A percentile compares a stretch with the other conserved stretches of the same genome.
Evolutionary conservation across 2,329 filamentous ascomycete genomes (phyloP).

Genomic region (Arthrobotrys sphaeroides): DNA sequence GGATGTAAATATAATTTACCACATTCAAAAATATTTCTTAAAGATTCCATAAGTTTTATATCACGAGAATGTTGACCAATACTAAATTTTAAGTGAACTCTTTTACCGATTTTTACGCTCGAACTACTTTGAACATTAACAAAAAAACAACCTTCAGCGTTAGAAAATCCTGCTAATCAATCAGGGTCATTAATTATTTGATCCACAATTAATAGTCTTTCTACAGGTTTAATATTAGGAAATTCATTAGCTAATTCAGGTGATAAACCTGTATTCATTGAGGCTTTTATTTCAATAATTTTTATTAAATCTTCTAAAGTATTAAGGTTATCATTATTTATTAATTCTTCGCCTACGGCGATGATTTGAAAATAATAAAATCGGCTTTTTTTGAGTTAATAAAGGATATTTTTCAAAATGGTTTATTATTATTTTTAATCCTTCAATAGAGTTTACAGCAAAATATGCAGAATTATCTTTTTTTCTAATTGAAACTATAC

Average conservation of each 20-base stretch:
- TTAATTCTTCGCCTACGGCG: slow-evolving; percentile 25
- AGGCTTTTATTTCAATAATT: neutral
- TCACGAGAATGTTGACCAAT: slow-evolving; percentile 15
- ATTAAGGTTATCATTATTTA: neutral
- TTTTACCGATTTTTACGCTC: neutral
- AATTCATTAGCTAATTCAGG: neutral
- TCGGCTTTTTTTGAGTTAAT: neutral
- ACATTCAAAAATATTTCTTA: slow-evolving; percentile 13
- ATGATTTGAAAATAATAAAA: neutral
- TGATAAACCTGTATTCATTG: neutral
- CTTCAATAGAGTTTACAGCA: too few species aligned
- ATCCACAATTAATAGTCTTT: neutral
- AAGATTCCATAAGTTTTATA: slow-evolving; percentile 24
- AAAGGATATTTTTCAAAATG: slow-evolving; percentile 11
- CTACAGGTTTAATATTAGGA: slow-evolving; percentile 1
- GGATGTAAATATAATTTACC: slow-evolving; percentile 30
- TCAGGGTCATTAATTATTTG: slow-evolving; percentile 3
- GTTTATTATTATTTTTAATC: neutral
- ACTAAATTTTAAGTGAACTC: slow-evolving; percentile 23
- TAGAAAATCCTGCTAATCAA: slow-evolving; percentile 17
- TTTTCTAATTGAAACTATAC: neutral
- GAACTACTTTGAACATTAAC: slow-evolving; percentile 6
- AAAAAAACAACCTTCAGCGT: slow-evolving; percentile 1
- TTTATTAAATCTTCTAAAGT: neutral
- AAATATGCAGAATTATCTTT: too few species aligned